These are phyloP conservation scores for Themeda triandra DNA, from an alignment of 176 grass and related monocot genomes.

Conservation along the genomic window DNA sequence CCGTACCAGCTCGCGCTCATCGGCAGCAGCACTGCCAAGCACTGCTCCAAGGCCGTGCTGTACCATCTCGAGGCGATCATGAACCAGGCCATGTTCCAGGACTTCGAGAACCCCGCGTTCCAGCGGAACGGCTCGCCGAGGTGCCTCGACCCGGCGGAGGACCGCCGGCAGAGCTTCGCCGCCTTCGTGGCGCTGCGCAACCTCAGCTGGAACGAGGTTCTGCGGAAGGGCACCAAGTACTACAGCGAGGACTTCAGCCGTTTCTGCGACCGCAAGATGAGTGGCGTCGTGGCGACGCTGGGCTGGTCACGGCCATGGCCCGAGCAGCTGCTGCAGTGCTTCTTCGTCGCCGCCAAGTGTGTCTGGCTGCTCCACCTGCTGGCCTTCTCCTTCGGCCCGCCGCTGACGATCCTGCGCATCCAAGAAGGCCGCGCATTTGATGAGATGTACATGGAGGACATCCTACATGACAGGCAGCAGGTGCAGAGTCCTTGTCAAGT, in stretches of 20 bases:
- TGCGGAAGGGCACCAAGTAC: constrained; percentile 77
- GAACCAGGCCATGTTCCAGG: constrained; percentile 71
- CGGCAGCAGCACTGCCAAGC: neutral
- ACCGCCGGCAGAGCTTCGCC: constrained; percentile 49
- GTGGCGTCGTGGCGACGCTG: constrained; percentile 57
- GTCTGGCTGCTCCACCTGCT: constrained; percentile 89
- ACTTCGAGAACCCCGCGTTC: constrained; percentile 86
- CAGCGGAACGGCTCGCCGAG: constrained; percentile 50
- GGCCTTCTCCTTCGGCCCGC: constrained; percentile 73
- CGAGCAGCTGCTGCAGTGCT: constrained; percentile 75
- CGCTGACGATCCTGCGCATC: constrained; percentile 52
- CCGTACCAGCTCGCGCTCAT: constrained; percentile 41
- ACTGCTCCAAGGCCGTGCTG: constrained; percentile 50
- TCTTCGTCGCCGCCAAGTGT: constrained; percentile 88
- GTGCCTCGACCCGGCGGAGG: constrained; percentile 57
- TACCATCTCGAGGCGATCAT: constrained; percentile 76
- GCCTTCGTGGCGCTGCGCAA: constrained; percentile 73
- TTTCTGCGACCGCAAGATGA: constrained; percentile 95
- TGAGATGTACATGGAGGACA: constrained; percentile 77
- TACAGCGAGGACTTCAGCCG: constrained; percentile 80
- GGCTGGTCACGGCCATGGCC: constrained; percentile 79
- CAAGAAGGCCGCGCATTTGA: constrained; percentile 55
- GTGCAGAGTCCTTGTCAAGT: constrained; percentile 38
- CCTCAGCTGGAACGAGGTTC: constrained; percentile 91
- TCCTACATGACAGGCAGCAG: constrained; percentile 47